phyloP scores from a whole-genome alignment of 306 rosid species.

The Malus orientalis region DNA sequence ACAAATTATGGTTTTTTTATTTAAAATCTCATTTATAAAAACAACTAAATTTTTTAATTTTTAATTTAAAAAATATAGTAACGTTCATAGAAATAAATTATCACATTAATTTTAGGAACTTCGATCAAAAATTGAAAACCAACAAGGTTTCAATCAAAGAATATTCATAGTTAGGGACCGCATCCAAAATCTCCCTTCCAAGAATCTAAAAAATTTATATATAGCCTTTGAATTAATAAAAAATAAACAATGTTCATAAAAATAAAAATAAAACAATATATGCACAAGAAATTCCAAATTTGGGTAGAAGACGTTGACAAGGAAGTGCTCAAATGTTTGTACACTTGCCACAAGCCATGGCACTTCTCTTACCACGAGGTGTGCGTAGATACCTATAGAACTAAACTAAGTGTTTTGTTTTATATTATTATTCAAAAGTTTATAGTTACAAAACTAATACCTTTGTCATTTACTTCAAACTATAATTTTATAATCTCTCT shows the following conservation, averaged over 20 bases:
- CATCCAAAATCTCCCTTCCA: too few relatives aligned
- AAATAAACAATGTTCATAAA: background rate
- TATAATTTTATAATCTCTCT: background rate
- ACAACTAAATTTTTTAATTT: too few relatives aligned
- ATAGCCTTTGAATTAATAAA: background rate
- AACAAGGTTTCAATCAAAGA: too few relatives aligned
- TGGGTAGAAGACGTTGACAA: background rate
- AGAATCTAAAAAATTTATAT: background rate
- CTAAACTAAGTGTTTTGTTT: background rate
- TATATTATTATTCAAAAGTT: background rate
- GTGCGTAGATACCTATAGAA: background rate
- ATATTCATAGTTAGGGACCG: too few relatives aligned
- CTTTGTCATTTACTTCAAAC: background rate
- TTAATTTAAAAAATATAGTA: too few relatives aligned
- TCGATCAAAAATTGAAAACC: too few relatives aligned
- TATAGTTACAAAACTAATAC: background rate
- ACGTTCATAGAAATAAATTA: too few relatives aligned
- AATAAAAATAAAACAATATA: background rate
- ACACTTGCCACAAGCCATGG: slow-evolving; percentile 1
- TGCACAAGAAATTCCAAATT: background rate
- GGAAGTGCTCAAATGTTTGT: background rate
- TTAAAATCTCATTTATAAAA: too few relatives aligned
- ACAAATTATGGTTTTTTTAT: too few relatives aligned
- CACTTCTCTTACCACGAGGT: background rate
- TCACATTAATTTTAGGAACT: too few relatives aligned